Evolutionary conservation across 495 filamentous ascomycete genomes (phyloP).

Genomic region (Trichoderma virens): DNA sequence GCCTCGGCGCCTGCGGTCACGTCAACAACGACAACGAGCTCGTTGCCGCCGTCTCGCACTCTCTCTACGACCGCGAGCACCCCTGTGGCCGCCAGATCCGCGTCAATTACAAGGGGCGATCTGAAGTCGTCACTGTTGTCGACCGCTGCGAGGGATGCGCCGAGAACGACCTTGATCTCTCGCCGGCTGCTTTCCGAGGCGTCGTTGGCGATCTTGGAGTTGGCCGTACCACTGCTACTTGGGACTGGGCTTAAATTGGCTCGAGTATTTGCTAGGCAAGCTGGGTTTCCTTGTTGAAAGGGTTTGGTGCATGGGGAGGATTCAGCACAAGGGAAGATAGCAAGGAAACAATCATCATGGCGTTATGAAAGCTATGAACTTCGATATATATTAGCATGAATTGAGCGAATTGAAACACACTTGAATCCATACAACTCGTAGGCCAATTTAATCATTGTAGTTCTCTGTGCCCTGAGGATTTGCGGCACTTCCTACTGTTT

Average conservation of each 20-base stretch:
- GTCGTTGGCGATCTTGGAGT: background rate
- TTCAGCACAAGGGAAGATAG: too few species aligned
- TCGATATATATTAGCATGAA: too few species aligned
- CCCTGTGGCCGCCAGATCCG: slow-evolving; percentile 60
- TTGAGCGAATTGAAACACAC: too few species aligned
- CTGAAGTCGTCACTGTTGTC: slow-evolving; percentile 61
- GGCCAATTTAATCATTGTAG: too few species aligned
- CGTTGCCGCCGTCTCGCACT: slow-evolving; percentile 60
- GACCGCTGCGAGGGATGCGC: slow-evolving; percentile 66
- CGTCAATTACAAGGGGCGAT: slow-evolving; percentile 30
- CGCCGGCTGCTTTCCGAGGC: slow-evolving; percentile 48
- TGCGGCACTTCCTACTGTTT: too few species aligned
- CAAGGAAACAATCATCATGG: too few species aligned
- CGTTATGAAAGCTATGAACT: too few species aligned
- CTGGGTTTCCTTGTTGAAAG: background rate
- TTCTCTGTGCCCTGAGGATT: too few species aligned
- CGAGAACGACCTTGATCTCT: slow-evolving; percentile 60
- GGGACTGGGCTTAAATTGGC: background rate
- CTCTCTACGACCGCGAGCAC: slow-evolving; percentile 62
- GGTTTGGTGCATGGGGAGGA: background rate
- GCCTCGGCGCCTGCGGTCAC: slow-evolving; percentile 63
- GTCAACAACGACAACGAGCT: slow-evolving; percentile 41
- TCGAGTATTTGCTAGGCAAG: background rate
- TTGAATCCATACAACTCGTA: too few species aligned
- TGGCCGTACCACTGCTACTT: slow-evolving; percentile 1